Evolutionary conservation across 2,329 filamentous ascomycete genomes (phyloP).

Genomic region (Pseudogymnoascus sp.): DNA sequence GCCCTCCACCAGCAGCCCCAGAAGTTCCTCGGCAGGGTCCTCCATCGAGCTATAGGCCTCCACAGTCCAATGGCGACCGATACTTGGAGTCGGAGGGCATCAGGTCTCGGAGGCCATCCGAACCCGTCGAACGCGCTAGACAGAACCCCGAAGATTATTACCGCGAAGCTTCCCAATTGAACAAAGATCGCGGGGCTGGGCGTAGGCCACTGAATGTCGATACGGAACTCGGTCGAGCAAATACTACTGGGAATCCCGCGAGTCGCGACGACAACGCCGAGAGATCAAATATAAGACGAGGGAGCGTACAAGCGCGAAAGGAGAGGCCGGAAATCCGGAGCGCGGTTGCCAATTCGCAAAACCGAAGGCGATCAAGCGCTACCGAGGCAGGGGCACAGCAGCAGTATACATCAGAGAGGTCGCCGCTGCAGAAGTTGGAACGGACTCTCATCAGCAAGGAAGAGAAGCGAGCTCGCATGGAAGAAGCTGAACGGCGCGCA

Average conservation of each 20-base stretch:
- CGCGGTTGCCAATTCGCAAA: conserved; percentile 13
- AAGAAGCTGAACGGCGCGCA: conserved; percentile 70
- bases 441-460: conserved; percentile 91
- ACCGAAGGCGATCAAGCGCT: conserved; percentile 33
- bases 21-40: conserved; percentile 52
- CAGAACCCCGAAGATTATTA: conserved; percentile 16
- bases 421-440: conserved; percentile 89
- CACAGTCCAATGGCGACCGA: conserved; percentile 34
- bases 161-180: background rate
- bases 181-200: background rate
- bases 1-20: conserved; percentile 45
- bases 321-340: conserved; percentile 18
- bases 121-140: conserved; percentile 16
- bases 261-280: conserved; percentile 16
- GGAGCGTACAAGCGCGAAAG: conserved; percentile 15
- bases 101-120: conserved; percentile 25
- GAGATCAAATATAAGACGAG: conserved; percentile 11
- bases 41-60: conserved; percentile 49
- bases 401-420: conserved; percentile 70
- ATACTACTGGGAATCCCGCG: background rate
- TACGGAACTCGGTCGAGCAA: background rate
- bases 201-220: background rate
- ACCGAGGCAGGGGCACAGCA: conserved; percentile 29
- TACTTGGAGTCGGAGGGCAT: background rate
- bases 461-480: conserved; percentile 78